Conservation (phyloP, 2,329 filamentous ascomycete species). For the Apiospora aurea region DNA sequence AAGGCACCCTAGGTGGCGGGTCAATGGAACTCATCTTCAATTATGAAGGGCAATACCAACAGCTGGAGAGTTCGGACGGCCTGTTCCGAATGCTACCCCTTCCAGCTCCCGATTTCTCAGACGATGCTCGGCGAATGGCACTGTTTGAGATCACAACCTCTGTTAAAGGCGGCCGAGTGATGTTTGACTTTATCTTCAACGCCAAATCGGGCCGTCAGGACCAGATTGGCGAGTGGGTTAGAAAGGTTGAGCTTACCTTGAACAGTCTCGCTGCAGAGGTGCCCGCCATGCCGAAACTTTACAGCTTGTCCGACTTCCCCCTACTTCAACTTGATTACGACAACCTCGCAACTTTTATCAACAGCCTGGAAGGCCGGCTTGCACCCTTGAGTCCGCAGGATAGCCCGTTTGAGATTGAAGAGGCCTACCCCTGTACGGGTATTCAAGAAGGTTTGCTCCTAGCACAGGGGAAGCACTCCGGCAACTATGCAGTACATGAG, state of each 20-base stretch:
- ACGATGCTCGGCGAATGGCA: background rate
- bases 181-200: conserved; percentile 26
- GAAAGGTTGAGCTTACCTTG: conserved; percentile 18
- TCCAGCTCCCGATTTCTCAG: conserved; percentile 21
- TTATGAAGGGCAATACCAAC: conserved; percentile 27
- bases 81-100: conserved; percentile 26
- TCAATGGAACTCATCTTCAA: conserved; percentile 27
- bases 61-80: conserved; percentile 24
- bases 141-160: conserved; percentile 24
- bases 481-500: conserved; percentile 26
- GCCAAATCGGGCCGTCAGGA: conserved; percentile 22
- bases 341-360: conserved; percentile 5
- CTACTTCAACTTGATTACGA: conserved; percentile 23
- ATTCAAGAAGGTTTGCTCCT: conserved; percentile 26
- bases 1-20: background rate
- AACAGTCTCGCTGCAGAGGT: conserved; percentile 13
- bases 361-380: conserved; percentile 5
- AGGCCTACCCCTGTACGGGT: conserved; percentile 26
- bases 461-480: conserved; percentile 23
- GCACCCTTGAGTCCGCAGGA: conserved; percentile 1
- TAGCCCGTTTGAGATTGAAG: conserved; percentile 20
- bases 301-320: conserved; percentile 25
- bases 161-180: conserved; percentile 23
- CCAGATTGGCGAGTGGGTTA: conserved; percentile 26
- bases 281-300: conserved; percentile 16